These are phyloP conservation scores for Irpex lacteus DNA, from an alignment of 1,284 basidiomycete species.

Conservation along the genomic window DNA sequence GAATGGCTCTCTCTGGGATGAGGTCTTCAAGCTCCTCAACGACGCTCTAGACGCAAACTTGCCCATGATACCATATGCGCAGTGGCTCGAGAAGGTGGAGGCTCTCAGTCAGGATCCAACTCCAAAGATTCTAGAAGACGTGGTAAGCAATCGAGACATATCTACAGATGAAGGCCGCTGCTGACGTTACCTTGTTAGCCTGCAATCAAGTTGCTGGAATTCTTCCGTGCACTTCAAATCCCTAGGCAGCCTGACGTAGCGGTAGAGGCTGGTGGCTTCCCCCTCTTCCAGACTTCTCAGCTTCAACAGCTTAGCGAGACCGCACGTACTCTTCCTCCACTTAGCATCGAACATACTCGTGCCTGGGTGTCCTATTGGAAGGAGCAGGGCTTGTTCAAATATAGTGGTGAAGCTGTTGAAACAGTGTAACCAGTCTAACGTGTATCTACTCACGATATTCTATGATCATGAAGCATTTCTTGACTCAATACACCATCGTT, in stretches of 20 bases:
- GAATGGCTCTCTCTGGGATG: conserved; percentile 3
- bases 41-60: neutral
- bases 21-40: conserved; percentile 3
- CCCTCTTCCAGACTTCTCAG: conserved; percentile 7
- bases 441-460: neutral
- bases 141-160: neutral
- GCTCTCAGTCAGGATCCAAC: neutral
- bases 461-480: too few relatives aligned
- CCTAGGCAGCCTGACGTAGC: neutral
- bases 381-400: conserved; percentile 1
- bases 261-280: conserved; percentile 15
- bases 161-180: neutral
- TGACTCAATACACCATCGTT: too few relatives aligned
- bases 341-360: neutral
- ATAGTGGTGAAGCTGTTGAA: neutral
- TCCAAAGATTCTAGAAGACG: neutral
- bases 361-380: conserved; percentile 11
- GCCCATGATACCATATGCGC: neutral
- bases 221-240: conserved; percentile 7
- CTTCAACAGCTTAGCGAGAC: conserved; percentile 4
- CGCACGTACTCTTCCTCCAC: neutral
- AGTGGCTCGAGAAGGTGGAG: conserved; percentile 1
- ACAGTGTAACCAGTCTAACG: neutral
- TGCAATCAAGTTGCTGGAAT: conserved; percentile 14
- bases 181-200: conserved; percentile 2